Evolutionary conservation across 73 alveolate genomes (phyloP), one percentile per base, ranked within the genome.

Genomic region (Blepharisma stoltei): DNA sequence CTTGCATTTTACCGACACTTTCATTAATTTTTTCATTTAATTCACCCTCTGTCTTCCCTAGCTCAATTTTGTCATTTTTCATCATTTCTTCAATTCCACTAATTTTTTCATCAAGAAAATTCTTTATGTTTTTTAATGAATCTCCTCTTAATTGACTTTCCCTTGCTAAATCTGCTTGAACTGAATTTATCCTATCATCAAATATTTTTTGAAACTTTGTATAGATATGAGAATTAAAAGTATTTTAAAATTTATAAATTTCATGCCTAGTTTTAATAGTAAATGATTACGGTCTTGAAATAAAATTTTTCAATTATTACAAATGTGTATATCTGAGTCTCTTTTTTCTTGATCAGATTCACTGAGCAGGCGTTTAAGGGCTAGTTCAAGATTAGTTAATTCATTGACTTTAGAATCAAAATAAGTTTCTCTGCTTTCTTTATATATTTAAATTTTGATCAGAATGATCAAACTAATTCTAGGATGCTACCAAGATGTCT

Each of bases 131-230:
- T 32, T 32, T 32, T 32, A 32, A 1, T 32, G 41, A 32, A 32
- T 32, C 41, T 32, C 41, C 41, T 3, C 41, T 32, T 32, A 32
- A 32, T 32, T 32, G 41, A 3, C 41, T 32, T 32, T 32, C 41
- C 41, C 41, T 32, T 32, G 41, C 41, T 32, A 32, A 32, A 32
- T 69, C 79, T n/a, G 65, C 11, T n/a, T 25, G 9, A 11, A 69
- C 9, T 43, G 79, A 69, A 53, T 5, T 44, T 38, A 9, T 7
- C 45, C 65, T 25, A 32, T 83, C 90, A 66, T 83, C 90, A 11
- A 83, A 47, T 44, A 67, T 77, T 37, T 82, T 76, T 25, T 49
- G 50, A 50, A 66, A 50, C 81, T 78, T 83, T 11, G 68, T 50
- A n/a, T n/a, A n/a, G n/a, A n/a, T n/a, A n/a, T n/a, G n/a, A n/a